phyloP scores from a whole-genome alignment of 1,139 yeast genomes.

The Geotrichum reessii region DNA sequence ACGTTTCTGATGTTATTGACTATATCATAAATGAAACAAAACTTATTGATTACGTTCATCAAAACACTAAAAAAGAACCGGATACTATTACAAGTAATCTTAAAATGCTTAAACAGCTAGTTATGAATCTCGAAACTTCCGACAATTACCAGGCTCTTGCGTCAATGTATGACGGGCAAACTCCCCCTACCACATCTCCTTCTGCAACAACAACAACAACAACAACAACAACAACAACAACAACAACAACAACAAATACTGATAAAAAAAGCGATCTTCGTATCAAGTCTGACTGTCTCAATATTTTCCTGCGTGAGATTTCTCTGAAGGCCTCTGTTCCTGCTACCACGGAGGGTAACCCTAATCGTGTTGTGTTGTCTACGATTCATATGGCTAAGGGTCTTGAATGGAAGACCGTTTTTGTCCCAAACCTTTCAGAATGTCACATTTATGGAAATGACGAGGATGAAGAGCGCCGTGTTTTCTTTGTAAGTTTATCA shows the following conservation, averaged over 20 bases:
- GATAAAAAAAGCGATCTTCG: neutral
- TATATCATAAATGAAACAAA: constrained; percentile 3
- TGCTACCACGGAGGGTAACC: neutral
- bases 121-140: neutral
- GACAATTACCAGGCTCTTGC: neutral
- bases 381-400: constrained; percentile 92
- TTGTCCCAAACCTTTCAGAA: constrained; percentile 65
- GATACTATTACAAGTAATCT: constrained; percentile 1
- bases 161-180: neutral
- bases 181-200: neutral
- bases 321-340: neutral
- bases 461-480: constrained; percentile 59
- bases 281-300: constrained; percentile 7
- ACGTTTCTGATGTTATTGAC: neutral
- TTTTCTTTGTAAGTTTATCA: constrained; percentile 78
- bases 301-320: constrained; percentile 3
- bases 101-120: constrained; percentile 2
- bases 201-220: too few relatives aligned
- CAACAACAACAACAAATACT: too few relatives aligned
- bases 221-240: too few relatives aligned
- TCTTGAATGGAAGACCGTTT: constrained; percentile 82
- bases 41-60: neutral
- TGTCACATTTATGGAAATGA: constrained; percentile 46
- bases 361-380: constrained; percentile 35
- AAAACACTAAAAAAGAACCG: constrained; percentile 2